These are phyloP conservation scores for Neopestalotiopsis rosae DNA, from an alignment of 2,329 filamentous ascomycete genomes.

Conservation along the genomic window DNA sequence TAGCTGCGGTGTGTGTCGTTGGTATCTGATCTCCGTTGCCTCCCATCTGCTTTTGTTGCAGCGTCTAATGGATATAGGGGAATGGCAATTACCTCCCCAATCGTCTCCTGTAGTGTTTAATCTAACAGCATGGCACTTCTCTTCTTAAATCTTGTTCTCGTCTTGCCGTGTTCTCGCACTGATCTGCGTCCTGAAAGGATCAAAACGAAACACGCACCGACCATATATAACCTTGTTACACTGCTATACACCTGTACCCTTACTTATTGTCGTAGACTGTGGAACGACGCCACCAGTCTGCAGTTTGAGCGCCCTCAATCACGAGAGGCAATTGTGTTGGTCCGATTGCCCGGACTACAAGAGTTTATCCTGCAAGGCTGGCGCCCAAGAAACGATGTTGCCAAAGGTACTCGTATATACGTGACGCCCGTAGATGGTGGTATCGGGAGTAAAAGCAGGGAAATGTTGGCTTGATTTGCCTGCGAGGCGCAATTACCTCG, in stretches of 20 bases:
- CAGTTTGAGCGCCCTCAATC: neutral
- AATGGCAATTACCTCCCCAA: neutral
- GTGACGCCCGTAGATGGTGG: neutral
- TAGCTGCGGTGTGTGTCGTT: slow-evolving; percentile 10
- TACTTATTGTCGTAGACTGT: neutral
- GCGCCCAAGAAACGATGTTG: neutral
- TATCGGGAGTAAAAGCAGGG: neutral
- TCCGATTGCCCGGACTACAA: neutral
- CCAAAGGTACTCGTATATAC: neutral
- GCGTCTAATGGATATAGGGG: no score
- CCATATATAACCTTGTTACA: neutral
- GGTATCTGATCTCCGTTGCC: neutral
- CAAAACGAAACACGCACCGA: neutral
- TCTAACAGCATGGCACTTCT: no score
- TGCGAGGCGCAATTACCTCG: neutral
- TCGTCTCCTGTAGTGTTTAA: neutral
- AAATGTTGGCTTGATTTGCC: neutral
- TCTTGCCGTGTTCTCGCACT: neutral
- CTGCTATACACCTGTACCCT: neutral
- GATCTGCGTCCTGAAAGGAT: neutral
- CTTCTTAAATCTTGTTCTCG: neutral
- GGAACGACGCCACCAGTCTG: neutral
- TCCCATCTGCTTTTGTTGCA: neutral
- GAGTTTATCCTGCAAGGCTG: neutral
- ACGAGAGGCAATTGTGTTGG: neutral